A percentile compares a stretch with the other conserved stretches of the same genome.
These are phyloP conservation scores for Chaetomium tenue DNA, from an alignment of 495 filamentous ascomycete species.

Conservation along the genomic window DNA sequence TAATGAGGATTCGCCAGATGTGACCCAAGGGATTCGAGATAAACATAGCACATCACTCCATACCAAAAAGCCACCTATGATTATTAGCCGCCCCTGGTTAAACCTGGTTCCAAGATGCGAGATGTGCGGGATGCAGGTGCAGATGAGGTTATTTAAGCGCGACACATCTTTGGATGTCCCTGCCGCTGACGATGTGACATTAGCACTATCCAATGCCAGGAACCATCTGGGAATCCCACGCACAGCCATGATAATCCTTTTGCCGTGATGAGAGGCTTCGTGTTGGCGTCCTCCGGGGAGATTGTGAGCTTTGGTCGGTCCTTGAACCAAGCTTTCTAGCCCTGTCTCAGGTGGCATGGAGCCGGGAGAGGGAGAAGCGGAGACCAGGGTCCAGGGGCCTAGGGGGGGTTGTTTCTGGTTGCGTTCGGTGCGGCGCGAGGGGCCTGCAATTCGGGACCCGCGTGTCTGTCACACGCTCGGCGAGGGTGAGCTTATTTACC, in stretches of 20 bases:
- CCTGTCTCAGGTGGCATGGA: constrained; percentile 6
- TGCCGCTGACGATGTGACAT: constrained; percentile 1
- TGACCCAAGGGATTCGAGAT: background rate
- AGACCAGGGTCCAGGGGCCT: background rate
- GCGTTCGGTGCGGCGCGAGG: constrained; percentile 10
- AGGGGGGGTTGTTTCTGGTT: background rate
- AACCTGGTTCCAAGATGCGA: constrained; percentile 11
- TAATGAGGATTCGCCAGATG: constrained; percentile 1
- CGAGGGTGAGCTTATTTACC: constrained; percentile 13
- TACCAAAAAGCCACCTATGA: constrained; percentile 3
- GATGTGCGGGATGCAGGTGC: constrained; percentile 5
- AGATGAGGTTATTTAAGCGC: constrained; percentile 13
- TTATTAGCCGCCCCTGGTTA: constrained; percentile 11
- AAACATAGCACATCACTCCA: background rate
- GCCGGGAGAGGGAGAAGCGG: background rate
- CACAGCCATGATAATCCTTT: constrained; percentile 3
- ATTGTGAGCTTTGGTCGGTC: background rate
- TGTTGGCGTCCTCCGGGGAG: background rate
- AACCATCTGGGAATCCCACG: background rate
- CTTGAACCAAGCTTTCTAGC: constrained; percentile 2
- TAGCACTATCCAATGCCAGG: background rate
- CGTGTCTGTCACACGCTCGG: constrained; percentile 12
- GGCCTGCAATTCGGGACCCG: constrained; percentile 19
- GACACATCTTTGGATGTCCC: constrained; percentile 1
- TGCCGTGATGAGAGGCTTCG: constrained; percentile 7